These are phyloP conservation scores for Juncus effusus DNA, from an alignment of 176 grass and related monocot genomes.

Conservation along the genomic window DNA sequence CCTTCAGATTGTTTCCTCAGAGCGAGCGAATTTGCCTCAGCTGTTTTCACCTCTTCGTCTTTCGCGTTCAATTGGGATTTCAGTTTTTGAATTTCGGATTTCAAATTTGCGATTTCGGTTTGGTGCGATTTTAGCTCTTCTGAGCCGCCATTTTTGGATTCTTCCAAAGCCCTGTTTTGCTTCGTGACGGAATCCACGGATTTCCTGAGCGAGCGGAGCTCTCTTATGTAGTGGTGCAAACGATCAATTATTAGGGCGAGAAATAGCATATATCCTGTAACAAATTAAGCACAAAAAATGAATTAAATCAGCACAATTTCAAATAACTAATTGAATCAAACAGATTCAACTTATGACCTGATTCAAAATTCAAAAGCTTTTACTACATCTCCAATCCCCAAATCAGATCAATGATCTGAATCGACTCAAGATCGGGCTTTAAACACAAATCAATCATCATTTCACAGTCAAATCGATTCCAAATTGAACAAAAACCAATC, in stretches of 20 bases:
- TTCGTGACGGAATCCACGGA: conserved; percentile 57
- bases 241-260: conserved; percentile 69
- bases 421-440: conserved; percentile 3
- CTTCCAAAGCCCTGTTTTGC: conserved; percentile 54
- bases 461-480: neutral
- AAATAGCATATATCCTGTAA: conserved; percentile 73
- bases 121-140: conserved; percentile 44
- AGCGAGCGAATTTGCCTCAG: conserved; percentile 40
- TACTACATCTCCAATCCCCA: neutral
- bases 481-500: neutral
- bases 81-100: conserved; percentile 45
- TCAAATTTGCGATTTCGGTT: conserved; percentile 46
- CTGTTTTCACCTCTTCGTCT: conserved; percentile 49
- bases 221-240: conserved; percentile 75
- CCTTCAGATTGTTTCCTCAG: conserved; percentile 73
- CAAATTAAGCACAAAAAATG: conserved; percentile 13
- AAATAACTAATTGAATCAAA: neutral
- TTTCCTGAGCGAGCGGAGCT: conserved; percentile 54
- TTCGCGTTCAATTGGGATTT: conserved; percentile 41
- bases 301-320: conserved; percentile 2
- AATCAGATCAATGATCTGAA: neutral
- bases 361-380: neutral
- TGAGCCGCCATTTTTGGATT: conserved; percentile 42
- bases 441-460: neutral
- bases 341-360: neutral